Base-by-base conservation (phyloP, 2,329 filamentous ascomycete genomes). In the Aspergillus caelatus region DNA sequence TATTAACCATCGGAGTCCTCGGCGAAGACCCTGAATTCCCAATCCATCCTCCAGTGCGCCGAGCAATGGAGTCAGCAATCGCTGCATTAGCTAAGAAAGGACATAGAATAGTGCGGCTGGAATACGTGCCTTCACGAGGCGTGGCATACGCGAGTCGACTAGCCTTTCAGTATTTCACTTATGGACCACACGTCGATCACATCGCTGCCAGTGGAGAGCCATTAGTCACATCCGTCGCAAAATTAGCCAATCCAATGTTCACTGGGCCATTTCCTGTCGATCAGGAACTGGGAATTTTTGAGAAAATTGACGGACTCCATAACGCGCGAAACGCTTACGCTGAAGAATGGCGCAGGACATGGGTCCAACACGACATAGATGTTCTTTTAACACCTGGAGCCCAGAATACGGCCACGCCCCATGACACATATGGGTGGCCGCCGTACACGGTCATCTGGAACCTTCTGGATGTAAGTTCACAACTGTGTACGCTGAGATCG, bases 401-500 rank as follows among this genome's bases (percentile, higher is more conserved):
- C 7, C 82, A 84, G 66, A 80, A 75, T 14, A 85, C 84, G 0
- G 84, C 86, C 0, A 80, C 83, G 0, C 75, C 74, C 21, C 83
- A 87, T 68, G 85, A 88, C 69, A 79, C 75, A 0, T 76, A 68
- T 56, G 74, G 70, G 4, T 73, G 67, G 68, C 69, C 72, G 10
- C 62, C 70, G 10, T 87, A 82, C 70, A 86, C 85, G 0, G 70
- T 81, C 21, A 64, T 86, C 34, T 80, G 80, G 71, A 88, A 87
- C 63, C 26, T 86, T 10, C 67, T 87, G 5, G 83, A 87, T 71
- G 83, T 82, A 68, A 74, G 82, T 75, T 23, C 9, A 7, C 11
- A 23, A 6, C 48, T 12, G 16, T 3, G n/a, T 19, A n/a, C 8
- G 28, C 46, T 52, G 30, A 32, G 2, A 10, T 1, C 8, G 4